phyloP scores from a whole-genome alignment of 1,284 basidiomycete genomes.

The Microbotryum scabiosae region DNA sequence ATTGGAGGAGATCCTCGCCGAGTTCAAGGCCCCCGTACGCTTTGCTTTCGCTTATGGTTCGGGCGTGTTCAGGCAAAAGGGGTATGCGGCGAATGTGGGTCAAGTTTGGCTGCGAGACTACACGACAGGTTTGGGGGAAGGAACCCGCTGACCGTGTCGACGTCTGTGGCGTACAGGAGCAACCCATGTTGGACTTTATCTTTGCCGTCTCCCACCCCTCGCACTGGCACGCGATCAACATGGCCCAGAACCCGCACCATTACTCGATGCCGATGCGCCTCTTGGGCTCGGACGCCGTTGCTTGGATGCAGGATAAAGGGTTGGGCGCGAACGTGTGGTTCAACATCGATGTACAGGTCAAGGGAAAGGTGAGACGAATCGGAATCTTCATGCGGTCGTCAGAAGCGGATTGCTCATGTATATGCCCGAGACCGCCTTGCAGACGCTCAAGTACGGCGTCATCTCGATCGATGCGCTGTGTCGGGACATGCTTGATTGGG shows the following conservation, averaged over 20 bases:
- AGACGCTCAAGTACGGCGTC: constrained; percentile 97
- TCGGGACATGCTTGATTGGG: constrained; percentile 85
- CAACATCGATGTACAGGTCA: constrained; percentile 76
- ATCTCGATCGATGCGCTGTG: constrained; percentile 84
- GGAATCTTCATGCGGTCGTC: too few species aligned
- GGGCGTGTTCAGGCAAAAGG: constrained; percentile 80
- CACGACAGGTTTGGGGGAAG: background rate
- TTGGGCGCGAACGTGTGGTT: constrained; percentile 89
- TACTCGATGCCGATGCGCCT: constrained; percentile 78
- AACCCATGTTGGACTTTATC: constrained; percentile 89
- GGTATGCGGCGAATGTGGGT: constrained; percentile 46
- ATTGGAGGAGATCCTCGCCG: constrained; percentile 62
- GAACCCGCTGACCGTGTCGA: background rate
- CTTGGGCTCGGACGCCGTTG: constrained; percentile 68
- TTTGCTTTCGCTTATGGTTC: constrained; percentile 95
- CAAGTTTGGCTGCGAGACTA: background rate
- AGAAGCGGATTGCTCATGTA: too few species aligned
- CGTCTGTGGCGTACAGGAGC: constrained; percentile 22
- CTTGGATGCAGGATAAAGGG: constrained; percentile 56
- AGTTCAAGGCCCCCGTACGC: constrained; percentile 75
- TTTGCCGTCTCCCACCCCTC: constrained; percentile 83
- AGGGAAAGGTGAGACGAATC: constrained; percentile 61
- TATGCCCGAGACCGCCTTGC: too few species aligned
- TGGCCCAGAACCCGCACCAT: constrained; percentile 78
- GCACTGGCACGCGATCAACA: constrained; percentile 92